Evolutionary conservation across 208 protist species (phyloP), one percentile per base, ranked within the genome.

Genomic region (Crithidia brevicula): DNA sequence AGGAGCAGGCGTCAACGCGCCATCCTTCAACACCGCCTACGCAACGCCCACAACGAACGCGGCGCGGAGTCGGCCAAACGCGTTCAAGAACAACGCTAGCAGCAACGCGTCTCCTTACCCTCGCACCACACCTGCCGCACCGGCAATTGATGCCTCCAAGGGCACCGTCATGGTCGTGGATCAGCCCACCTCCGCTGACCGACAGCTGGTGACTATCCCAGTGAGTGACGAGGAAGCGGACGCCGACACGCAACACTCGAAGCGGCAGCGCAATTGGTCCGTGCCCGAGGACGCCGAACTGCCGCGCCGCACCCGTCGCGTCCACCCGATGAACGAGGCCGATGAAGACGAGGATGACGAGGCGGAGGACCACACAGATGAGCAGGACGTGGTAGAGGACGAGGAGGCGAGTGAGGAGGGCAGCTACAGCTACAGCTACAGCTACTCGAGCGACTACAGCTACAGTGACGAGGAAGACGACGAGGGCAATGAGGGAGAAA

Each of bases 361-460:
- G 22, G 18, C 31, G 27, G 66, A 57, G 22, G 56, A 58, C 10
- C 25, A 58, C 27, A 20, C 27, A 16, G 50, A 27, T 40, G 33
- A 43, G 51, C 27, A 46, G 3, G 67, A 61, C 38, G 59, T 53
- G 18, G 47, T 46, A 0, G 49, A 34, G 30, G 58, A 50, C 3
- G 58, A 64, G 43, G 60, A 49, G 27, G 34, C 8, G 36, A 38
- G 45, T 31, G 40, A 30, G 25, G 60, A 53, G 60, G 60, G 60
- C 11, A 67, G 61, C 61, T 67, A 67, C 42, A 53, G 50, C 65
- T 63, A 69, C 42, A 58, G 49, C n/a, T 68, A 70, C 67, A 73
- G 67, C 50, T 73, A 73, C 52, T 58, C 47, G 4, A 50, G 74
- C 30, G 65, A 47, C 45, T 34, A 74, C 56, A 62, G 49, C 47